Base-by-base conservation (phyloP, 2,329 filamentous ascomycete genomes). In the Emmonsia crescens region DNA sequence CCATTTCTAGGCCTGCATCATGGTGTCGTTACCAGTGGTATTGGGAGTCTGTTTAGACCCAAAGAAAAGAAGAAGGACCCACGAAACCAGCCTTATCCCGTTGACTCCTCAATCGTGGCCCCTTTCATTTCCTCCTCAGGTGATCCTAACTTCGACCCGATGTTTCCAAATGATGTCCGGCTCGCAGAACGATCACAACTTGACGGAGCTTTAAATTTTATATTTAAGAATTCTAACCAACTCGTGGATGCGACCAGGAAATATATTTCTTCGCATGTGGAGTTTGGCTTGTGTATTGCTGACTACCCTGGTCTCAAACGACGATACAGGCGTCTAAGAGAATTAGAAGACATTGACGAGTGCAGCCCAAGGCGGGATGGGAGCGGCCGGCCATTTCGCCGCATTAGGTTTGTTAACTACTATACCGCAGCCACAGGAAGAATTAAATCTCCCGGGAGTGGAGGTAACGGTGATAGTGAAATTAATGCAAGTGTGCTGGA, bases 1-100 rank as follows among this genome's bases (percentile, higher is more conserved):
- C 92, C 92, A 0, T 91, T 95, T 62, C 79, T 96, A 5, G 92
- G 92, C 3, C 87, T 96, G 71, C 91, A 96, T 73, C 91, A 91
- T 1, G 89, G 92, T 5, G 88, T 96, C 49, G 83, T 96, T 49
- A 83, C 86, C n/a, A 89, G 89, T 44, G 90, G 91, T 1, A 82
- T 96, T 60, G 83, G 86, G 2, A 93, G 89, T 69, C 80, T 96
- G 12, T 94, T 96, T 73, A 78, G 77, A 42, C 38, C 76, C 75
- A 58, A 75, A 77, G 54, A 70, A 70, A 56, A 70, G 71, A 3
- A 58, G 36, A 44, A 59, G 46, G 46, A 52, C 6, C 63, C 66
- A 14, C 68, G 63, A 56, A 68, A 66, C 36, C 46, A 55, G n/a
- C 38, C 55, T 24, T 44, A 46, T 14, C 55, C 55, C 5, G 55